Base-by-base conservation (phyloP, 805 yeast genomes). In the Metschnikowia amazonensis region DNA sequence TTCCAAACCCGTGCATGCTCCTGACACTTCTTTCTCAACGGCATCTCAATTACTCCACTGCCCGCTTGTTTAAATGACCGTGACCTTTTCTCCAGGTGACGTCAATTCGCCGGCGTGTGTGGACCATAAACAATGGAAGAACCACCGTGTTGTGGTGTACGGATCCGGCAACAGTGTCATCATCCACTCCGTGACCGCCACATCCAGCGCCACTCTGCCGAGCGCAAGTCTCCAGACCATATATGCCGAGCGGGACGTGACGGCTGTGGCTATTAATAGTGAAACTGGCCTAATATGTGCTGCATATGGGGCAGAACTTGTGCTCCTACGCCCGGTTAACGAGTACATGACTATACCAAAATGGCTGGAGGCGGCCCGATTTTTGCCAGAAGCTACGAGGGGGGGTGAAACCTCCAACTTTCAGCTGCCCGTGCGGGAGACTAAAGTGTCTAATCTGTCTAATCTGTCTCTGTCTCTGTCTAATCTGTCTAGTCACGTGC, bases 161-260 rank as follows among this genome's bases (percentile, higher is more conserved):
- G 86, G 89, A 47, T 87, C 97, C 1, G 97, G 96, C 0, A 89
- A 89, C 65, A 89, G 88, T 60, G 70, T 92, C 53, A 85, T 92
- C 28, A 75, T 71, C 13, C 56, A 52, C 40, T 53, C 64, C 42
- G 53, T 10, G 45, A 51, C 45, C 23, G 32, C 36, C 36, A n/a
- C 27, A 11, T 44, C 27, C 18, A 36, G 20, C 13, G 43, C 23
- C 44, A 43, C 14, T 5, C 7, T 14, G 23, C 23, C 36, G 2
- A 3, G 2, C 21, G 16, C 29, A 5, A 46, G 84, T 49, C 65
- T 89, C 14, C 98, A 92, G 63, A 89, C 96, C 0, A 67, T 89
- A 1, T 86, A 86, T 55, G 68, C 89, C 18, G 81, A 80, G 9
- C 50, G 68, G 1, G 96, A 87, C 58, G 82, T 92, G 14, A 57